Evolutionary conservation across 345 rosid species (phyloP).

Genomic region (Microthlaspi erraticum): DNA sequence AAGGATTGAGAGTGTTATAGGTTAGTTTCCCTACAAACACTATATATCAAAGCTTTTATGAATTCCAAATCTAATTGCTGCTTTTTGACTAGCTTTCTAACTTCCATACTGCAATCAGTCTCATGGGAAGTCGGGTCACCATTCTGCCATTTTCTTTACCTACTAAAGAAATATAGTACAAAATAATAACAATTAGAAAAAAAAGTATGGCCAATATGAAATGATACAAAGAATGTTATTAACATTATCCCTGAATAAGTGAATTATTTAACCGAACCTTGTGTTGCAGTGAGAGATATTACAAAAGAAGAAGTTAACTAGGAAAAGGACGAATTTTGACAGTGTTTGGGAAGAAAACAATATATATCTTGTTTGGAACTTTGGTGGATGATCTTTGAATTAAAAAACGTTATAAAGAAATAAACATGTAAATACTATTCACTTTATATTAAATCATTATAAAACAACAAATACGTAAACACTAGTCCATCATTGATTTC

Average conservation of each 20-base stretch:
- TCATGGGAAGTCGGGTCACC: conserved; percentile 39
- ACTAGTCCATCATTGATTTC: neutral
- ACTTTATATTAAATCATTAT: conserved; percentile 8
- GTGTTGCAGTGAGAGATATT: conserved; percentile 24
- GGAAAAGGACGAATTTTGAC: conserved; percentile 17
- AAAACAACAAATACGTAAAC: conserved; percentile 2
- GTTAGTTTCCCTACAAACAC: neutral
- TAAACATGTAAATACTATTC: neutral
- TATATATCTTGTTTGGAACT: neutral
- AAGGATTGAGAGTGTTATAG: conserved; percentile 11
- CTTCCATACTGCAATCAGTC: conserved; percentile 43
- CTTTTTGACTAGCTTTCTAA: conserved; percentile 49
- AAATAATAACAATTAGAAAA: conserved; percentile 26
- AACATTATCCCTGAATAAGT: neutral
- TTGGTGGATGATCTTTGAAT: neutral
- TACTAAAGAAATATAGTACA: conserved; percentile 27
- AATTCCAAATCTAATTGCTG: conserved; percentile 27
- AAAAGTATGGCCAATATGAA: conserved; percentile 31
- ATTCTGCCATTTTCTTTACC: conserved; percentile 32
- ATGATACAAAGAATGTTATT: conserved; percentile 26
- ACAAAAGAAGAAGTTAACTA: conserved; percentile 35
- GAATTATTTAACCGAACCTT: neutral
- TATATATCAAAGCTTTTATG: conserved; percentile 21
- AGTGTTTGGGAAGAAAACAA: neutral
- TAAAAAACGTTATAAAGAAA: neutral